These are phyloP conservation scores for Diaporthe citriasiana DNA, from an alignment of 2,329 filamentous ascomycete genomes.

Conservation along the genomic window DNA sequence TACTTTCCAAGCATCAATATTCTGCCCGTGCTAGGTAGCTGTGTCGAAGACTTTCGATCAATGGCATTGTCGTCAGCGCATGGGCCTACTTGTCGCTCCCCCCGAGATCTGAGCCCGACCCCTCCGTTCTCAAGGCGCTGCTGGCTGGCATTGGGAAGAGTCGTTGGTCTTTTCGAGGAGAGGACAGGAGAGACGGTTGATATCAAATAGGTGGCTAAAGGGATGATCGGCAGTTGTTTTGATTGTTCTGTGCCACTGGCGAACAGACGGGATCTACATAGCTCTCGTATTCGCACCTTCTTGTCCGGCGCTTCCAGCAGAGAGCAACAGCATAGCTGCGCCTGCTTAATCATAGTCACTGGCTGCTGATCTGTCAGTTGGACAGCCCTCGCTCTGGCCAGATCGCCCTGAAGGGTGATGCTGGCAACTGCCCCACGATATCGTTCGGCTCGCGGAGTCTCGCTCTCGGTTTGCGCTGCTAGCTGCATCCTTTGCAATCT, in stretches of 20 bases:
- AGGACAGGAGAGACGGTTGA: neutral
- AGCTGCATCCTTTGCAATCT: neutral
- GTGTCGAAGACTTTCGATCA: too few relatives aligned
- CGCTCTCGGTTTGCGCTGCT: neutral
- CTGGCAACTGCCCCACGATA: too few relatives aligned
- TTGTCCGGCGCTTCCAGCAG: neutral
- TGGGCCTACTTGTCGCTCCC: too few relatives aligned
- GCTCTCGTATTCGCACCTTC: neutral
- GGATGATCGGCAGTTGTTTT: constrained; percentile 3
- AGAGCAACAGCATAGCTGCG: neutral
- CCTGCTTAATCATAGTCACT: neutral
- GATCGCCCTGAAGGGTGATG: neutral
- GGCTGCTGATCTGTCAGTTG: neutral
- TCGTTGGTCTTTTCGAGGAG: neutral
- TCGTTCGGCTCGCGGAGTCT: neutral
- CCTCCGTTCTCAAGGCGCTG: neutral
- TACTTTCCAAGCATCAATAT: neutral
- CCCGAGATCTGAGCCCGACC: neutral
- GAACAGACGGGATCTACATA: constrained; percentile 15
- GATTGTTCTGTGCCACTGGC: neutral
- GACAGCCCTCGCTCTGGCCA: neutral
- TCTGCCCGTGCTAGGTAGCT: too few relatives aligned
- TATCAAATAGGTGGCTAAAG: neutral
- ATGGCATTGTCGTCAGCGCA: neutral
- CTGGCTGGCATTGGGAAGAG: neutral